Evolutionary conservation across 352 stramenopile genomes (phyloP).

Genomic region (Phytophthora hibernalis): DNA sequence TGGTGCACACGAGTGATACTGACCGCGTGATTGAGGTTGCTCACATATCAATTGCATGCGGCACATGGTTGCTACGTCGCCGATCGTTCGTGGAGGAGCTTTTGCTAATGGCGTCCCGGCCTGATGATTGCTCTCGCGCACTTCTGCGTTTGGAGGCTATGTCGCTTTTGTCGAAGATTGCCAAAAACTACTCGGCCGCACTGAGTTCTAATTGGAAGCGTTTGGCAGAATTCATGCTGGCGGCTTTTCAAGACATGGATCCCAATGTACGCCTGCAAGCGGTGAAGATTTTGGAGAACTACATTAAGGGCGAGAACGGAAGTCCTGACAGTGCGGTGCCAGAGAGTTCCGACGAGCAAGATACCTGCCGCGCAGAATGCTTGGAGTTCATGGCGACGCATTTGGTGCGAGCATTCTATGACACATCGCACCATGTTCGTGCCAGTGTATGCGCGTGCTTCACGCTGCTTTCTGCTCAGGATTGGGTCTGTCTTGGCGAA

Average conservation of each 20-base stretch:
- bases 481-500: constrained; percentile 70
- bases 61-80: constrained; percentile 58
- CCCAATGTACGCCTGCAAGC: constrained; percentile 87
- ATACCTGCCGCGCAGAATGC: constrained; percentile 52
- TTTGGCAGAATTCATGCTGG: constrained; percentile 80
- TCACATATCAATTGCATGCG: constrained; percentile 72
- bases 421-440: constrained; percentile 87
- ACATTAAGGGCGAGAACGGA: constrained; percentile 77
- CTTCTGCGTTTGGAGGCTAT: constrained; percentile 83
- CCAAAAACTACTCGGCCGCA: constrained; percentile 83
- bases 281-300: constrained; percentile 90
- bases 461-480: constrained; percentile 70
- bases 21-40: constrained; percentile 60
- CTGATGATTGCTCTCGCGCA: constrained; percentile 59
- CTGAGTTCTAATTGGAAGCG: constrained; percentile 76
- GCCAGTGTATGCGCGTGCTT: constrained; percentile 90
- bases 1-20: constrained; percentile 58
- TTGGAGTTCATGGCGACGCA: constrained; percentile 83
- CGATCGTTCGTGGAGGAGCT: constrained; percentile 83
- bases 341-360: not conserved
- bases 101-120: constrained; percentile 64
- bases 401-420: constrained; percentile 83
- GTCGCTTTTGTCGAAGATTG: constrained; percentile 84
- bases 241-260: constrained; percentile 85
- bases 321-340: constrained; percentile 8